phyloP scores from a whole-genome alignment of 2,329 filamentous ascomycete species.

The Fusarium sp. region DNA sequence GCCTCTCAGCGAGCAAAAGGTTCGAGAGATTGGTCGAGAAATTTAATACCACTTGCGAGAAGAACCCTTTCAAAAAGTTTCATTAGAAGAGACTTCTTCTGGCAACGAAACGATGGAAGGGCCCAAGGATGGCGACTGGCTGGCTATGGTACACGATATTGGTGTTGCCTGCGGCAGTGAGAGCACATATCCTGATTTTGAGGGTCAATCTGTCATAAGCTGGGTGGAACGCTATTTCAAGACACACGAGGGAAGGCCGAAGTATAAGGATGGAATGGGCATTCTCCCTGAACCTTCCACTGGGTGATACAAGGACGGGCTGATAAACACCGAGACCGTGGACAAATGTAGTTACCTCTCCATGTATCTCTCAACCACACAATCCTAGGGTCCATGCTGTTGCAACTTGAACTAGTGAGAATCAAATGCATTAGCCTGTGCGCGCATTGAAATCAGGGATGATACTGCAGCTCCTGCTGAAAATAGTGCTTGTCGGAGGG shows the following conservation, averaged over 20 bases:
- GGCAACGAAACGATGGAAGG: not conserved
- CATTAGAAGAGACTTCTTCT: not conserved
- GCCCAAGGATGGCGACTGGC: too few species aligned
- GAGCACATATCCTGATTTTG: not conserved
- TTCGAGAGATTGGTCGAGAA: too few species aligned
- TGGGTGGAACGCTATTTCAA: not conserved
- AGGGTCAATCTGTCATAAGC: not conserved
- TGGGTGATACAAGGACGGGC: not conserved
- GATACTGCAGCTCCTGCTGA: not conserved
- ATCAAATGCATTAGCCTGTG: not conserved
- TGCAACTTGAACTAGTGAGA: not conserved
- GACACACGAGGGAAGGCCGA: too few species aligned
- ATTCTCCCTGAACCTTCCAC: not conserved
- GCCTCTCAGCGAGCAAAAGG: too few species aligned
- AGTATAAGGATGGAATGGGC: not conserved
- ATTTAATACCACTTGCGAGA: not conserved
- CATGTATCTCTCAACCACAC: not conserved
- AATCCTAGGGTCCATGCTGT: not conserved
- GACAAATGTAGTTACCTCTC: not conserved
- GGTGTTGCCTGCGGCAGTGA: not conserved
- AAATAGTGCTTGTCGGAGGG: not conserved
- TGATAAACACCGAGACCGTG: not conserved
- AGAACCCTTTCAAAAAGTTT: not conserved
- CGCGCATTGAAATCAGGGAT: not conserved
- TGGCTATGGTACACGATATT: not conserved